phyloP scores from a whole-genome alignment of 164 flowering plant species.

The Aristolochia californica region DNA sequence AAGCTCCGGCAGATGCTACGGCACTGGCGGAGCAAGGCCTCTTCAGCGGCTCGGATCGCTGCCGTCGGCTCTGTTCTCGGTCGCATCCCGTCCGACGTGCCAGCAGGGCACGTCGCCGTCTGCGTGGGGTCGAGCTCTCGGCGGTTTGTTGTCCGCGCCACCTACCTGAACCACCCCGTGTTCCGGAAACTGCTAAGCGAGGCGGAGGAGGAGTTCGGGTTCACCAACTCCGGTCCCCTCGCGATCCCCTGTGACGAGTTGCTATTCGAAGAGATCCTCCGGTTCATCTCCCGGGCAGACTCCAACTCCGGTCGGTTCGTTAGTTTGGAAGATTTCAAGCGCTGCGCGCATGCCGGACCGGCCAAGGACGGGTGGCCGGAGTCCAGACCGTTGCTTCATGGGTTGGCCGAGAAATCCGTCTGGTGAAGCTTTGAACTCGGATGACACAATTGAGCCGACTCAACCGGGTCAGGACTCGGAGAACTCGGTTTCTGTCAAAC shows the following conservation, averaged over 20 bases:
- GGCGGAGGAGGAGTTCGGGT: slow-evolving; percentile 85
- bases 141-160: slow-evolving; percentile 63
- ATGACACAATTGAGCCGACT: not conserved
- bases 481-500: not conserved
- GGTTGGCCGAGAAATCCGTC: slow-evolving; percentile 18
- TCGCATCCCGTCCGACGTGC: slow-evolving; percentile 55
- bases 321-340: slow-evolving; percentile 41
- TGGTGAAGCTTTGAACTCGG: slow-evolving; percentile 11
- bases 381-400: slow-evolving; percentile 51
- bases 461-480: not conserved
- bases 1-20: slow-evolving; percentile 55
- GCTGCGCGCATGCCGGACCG: slow-evolving; percentile 35
- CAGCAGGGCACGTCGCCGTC: slow-evolving; percentile 69
- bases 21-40: slow-evolving; percentile 68
- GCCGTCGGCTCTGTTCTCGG: slow-evolving; percentile 3
- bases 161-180: slow-evolving; percentile 72
- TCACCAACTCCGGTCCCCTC: slow-evolving; percentile 51
- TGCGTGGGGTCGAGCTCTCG: slow-evolving; percentile 53
- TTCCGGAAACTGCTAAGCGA: slow-evolving; percentile 52
- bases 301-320: slow-evolving; percentile 27
- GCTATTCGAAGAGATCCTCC: slow-evolving; percentile 57
- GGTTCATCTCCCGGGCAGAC: slow-evolving; percentile 39
- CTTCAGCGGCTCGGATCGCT: slow-evolving; percentile 21
- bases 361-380: slow-evolving; percentile 46
- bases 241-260: slow-evolving; percentile 81